Conservation (phyloP, 305 asterid genomes). For the Plantago lanceolata region DNA sequence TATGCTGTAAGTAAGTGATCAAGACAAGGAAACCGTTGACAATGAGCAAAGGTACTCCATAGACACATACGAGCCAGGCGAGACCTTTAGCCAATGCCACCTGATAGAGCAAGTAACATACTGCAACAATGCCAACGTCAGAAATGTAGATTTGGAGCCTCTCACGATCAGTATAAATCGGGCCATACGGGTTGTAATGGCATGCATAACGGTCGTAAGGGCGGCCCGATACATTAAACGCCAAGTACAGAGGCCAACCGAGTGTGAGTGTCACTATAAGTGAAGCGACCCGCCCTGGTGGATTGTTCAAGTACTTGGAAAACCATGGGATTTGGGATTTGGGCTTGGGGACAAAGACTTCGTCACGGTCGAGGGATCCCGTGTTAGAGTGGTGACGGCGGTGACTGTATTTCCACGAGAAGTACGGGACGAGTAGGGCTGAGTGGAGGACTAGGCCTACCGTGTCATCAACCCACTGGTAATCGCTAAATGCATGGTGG, state of each 20-base stretch:
- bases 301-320: constrained; percentile 57
- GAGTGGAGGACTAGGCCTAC: constrained; percentile 68
- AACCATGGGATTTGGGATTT: constrained; percentile 38
- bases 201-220: constrained; percentile 54
- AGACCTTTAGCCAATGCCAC: constrained; percentile 39
- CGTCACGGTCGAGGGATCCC: constrained; percentile 58
- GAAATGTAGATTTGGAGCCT: constrained; percentile 49
- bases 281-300: constrained; percentile 41
- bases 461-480: constrained; percentile 54
- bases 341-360: constrained; percentile 57
- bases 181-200: constrained; percentile 52
- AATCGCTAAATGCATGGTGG: constrained; percentile 63
- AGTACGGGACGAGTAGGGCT: constrained; percentile 52
- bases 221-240: constrained; percentile 56
- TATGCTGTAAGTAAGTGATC: constrained; percentile 68
- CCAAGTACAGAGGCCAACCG: constrained; percentile 62
- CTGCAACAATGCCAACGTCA: constrained; percentile 43
- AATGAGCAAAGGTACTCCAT: constrained; percentile 50
- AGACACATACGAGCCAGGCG: constrained; percentile 40
- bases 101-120: constrained; percentile 36
- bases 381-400: constrained; percentile 69
- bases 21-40: constrained; percentile 62
- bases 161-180: constrained; percentile 54
- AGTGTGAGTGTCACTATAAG: constrained; percentile 42
- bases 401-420: constrained; percentile 66